Evolutionary conservation across 2,329 filamentous ascomycete genomes (phyloP), one percentile per base, ranked within the genome.

Genomic region (Xylariales sp.): DNA sequence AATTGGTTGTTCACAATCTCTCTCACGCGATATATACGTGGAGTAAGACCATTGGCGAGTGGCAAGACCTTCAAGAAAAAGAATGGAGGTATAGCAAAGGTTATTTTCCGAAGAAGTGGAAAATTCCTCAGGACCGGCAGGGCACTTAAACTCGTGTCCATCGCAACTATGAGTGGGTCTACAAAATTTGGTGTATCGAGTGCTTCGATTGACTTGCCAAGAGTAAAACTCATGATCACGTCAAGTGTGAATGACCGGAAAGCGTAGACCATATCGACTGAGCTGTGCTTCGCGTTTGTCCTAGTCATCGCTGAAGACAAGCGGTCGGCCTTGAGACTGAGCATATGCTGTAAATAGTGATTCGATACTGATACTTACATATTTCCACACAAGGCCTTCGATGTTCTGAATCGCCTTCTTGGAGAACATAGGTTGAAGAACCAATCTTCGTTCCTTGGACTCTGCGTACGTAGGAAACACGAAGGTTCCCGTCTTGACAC

Each of bases 361-460:
- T 8, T 27, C 24, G 24, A n/a, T 27, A 29, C 42, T 12, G 36
- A 16, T 24, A 31, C 49, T 20, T 32, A 61, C 55, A 20, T 65
- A 65, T 15, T 61, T 55, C 24, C 55, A 48, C n/a, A 67, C 48
- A 1, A 70, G 49, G 7, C 45, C 46, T 39, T 70, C 60, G 28
- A 63, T 51, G 3, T 56, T 51, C 14, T 56, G 49, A 21, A 68
- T 63, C 2, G 62, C 59, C 21, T 58, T 49, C 3, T 58, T 57
- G 10, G 68, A 70, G 48, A 71, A 70, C 8, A 66, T 52, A 1
- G 61, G 63, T 11, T 54, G 59, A 19, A 71, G 51, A 3, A 70
- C 59, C 48, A 67, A 60, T 41, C 66, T 68, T 16, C 68, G 57
- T 20, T 58, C 51, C 45, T 66, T 70, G 24, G 61, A 56, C 41